Evolutionary conservation across 139 green algal species (phyloP).

Genomic region (Chlamydomonas eustigma): DNA sequence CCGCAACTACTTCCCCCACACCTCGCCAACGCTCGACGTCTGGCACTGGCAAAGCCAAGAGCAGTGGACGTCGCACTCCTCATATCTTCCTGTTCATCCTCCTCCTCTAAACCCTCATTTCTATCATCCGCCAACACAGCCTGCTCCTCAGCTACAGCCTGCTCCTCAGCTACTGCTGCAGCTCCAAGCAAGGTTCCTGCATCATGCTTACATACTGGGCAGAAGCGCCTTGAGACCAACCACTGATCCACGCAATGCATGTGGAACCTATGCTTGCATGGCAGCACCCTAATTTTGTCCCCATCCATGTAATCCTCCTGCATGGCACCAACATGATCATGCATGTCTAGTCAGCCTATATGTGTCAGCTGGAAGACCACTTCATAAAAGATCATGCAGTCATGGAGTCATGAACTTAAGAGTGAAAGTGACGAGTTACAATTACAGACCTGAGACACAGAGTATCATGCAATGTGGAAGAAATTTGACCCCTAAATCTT

Average conservation of each 20-base stretch:
- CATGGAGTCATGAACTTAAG: neutral
- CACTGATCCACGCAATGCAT: constrained; percentile 42
- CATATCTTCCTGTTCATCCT: too few relatives aligned
- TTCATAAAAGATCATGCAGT: neutral
- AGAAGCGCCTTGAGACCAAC: constrained; percentile 21
- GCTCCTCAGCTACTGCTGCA: too few relatives aligned
- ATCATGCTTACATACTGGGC: constrained; percentile 43
- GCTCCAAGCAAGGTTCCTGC: constrained; percentile 6
- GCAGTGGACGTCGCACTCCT: too few relatives aligned
- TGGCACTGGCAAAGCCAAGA: neutral
- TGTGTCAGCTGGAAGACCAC: neutral
- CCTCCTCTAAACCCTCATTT: too few relatives aligned
- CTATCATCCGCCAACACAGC: neutral
- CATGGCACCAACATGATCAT: neutral
- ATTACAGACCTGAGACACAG: too few relatives aligned
- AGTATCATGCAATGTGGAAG: too few relatives aligned
- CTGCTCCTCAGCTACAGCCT: neutral
- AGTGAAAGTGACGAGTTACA: too few relatives aligned
- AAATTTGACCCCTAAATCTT: too few relatives aligned
- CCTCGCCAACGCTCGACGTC: neutral
- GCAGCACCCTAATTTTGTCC: constrained; percentile 31
- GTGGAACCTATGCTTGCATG: constrained; percentile 36
- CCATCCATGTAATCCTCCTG: constrained; percentile 17
- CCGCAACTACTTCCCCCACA: neutral
- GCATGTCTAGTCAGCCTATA: too few relatives aligned